phyloP scores from a whole-genome alignment of 805 yeast genomes.

The Suhomyces kilbournensis region DNA sequence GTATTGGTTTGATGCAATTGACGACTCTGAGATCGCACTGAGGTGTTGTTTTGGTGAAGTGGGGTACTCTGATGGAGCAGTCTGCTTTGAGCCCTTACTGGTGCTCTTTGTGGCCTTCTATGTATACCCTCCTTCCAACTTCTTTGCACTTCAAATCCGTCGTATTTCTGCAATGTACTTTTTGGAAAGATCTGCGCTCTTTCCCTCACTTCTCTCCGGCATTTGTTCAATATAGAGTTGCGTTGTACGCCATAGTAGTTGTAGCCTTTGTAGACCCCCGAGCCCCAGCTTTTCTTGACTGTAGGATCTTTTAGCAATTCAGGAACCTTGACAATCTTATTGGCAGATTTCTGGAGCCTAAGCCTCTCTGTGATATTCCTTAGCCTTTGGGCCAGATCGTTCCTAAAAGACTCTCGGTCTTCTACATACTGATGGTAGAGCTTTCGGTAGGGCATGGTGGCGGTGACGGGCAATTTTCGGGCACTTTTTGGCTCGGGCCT shows the following conservation, averaged over 20 bases:
- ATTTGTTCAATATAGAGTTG: conserved; percentile 33
- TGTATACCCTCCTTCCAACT: background rate
- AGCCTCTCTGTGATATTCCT: conserved; percentile 40
- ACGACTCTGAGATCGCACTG: background rate
- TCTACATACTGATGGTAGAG: conserved; percentile 36
- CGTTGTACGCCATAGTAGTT: conserved; percentile 3
- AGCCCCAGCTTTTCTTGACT: conserved; percentile 12
- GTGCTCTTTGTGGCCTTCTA: background rate
- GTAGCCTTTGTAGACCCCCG: background rate
- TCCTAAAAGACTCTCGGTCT: conserved; percentile 43
- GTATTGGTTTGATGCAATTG: background rate
- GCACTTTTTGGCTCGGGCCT: conserved; percentile 28
- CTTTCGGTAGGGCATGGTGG: conserved; percentile 32
- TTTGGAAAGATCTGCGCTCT: background rate
- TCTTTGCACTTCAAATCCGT: conserved; percentile 15
- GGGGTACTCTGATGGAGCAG: background rate
- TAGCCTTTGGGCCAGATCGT: conserved; percentile 44
- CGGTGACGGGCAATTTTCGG: background rate
- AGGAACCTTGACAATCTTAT: conserved; percentile 23
- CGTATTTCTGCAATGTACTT: conserved; percentile 9
- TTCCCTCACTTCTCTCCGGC: conserved; percentile 26
- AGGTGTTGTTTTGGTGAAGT: background rate
- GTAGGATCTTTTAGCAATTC: conserved; percentile 29
- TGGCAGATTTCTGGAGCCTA: conserved; percentile 38
- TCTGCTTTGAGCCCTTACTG: background rate